phyloP scores from a whole-genome alignment of 495 filamentous ascomycete species.

The Bathelium albidoporum region DNA sequence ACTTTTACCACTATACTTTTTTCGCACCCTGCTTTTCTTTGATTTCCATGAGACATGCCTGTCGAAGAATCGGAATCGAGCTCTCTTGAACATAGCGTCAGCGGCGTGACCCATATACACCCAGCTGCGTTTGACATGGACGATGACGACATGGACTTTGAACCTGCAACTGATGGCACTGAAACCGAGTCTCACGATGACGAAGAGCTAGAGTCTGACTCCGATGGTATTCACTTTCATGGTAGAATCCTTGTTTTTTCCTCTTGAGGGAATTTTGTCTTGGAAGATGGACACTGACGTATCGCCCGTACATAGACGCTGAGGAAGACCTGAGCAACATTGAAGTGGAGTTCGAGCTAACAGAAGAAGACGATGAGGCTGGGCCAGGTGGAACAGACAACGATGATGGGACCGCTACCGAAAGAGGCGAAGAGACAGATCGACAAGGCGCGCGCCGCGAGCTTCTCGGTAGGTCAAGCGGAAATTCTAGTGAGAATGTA shows the following conservation, averaged over 20 bases:
- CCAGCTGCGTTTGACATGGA: constrained; percentile 24
- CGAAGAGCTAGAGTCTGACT: not conserved
- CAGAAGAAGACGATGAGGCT: constrained; percentile 36
- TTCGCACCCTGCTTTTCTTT: not conserved
- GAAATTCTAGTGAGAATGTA: not conserved
- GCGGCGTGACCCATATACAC: not conserved
- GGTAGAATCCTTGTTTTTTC: not conserved
- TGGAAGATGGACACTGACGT: constrained; percentile 4
- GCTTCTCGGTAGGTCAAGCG: not conserved
- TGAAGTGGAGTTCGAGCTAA: constrained; percentile 11
- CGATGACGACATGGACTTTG: constrained; percentile 44
- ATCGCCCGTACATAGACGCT: not conserved
- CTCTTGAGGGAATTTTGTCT: not conserved
- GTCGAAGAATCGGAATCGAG: not conserved
- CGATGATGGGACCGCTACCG: constrained; percentile 10
- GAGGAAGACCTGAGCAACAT: constrained; percentile 28
- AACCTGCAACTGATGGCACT: constrained; percentile 22
- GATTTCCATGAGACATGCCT: not conserved
- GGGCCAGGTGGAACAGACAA: constrained; percentile 28
- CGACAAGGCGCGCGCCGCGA: constrained; percentile 4
- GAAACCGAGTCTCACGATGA: constrained; percentile 21
- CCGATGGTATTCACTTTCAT: constrained; percentile 3
- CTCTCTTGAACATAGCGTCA: not conserved
- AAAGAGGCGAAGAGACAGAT: not conserved
- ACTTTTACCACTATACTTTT: not conserved